These are phyloP conservation scores for Hymenoscyphus infarciens DNA, from an alignment of 2,329 filamentous ascomycete species.

Conservation along the genomic window DNA sequence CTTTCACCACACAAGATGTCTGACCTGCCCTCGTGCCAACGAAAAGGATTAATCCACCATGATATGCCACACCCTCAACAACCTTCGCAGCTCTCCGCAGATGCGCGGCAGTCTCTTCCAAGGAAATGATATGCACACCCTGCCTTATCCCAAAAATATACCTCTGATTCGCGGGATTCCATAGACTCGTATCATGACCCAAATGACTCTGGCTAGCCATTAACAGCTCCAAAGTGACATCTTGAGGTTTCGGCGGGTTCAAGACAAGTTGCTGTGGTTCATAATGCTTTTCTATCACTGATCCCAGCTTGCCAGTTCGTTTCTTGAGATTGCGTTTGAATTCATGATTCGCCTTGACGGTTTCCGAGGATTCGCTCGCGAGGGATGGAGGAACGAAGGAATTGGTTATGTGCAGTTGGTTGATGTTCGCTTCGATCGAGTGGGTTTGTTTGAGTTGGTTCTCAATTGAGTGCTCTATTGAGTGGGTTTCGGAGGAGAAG, in stretches of 20 bases:
- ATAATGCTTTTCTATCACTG: conserved; percentile 53
- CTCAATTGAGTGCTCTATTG: conserved; percentile 18
- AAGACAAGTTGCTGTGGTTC: conserved; percentile 61
- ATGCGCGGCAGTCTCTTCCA: conserved; percentile 85
- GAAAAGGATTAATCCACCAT: conserved; percentile 83
- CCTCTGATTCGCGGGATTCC: conserved; percentile 90
- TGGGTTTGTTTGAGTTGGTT: conserved; percentile 24
- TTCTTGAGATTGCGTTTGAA: conserved; percentile 39
- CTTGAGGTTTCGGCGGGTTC: conserved; percentile 71
- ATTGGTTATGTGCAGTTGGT: conserved; percentile 25
- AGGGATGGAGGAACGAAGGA: conserved; percentile 28
- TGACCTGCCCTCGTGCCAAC: conserved; percentile 84
- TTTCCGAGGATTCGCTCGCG: conserved; percentile 6
- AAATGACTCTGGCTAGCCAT: conserved; percentile 85
- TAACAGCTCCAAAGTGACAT: conserved; percentile 86
- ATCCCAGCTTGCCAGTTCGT: conserved; percentile 47
- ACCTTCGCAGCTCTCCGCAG: conserved; percentile 91
- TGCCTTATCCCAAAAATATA: conserved; percentile 92
- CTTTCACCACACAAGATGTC: conserved; percentile 73
- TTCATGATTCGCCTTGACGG: conserved; percentile 26
- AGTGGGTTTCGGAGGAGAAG: conserved; percentile 16
- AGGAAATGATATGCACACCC: conserved; percentile 87
- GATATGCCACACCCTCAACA: conserved; percentile 78
- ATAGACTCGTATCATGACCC: conserved; percentile 84
- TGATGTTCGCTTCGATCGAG: conserved; percentile 25